A percentile compares a stretch with the other conserved stretches of the same genome.
These are phyloP conservation scores for Onygenales sp. DNA, from an alignment of 2,329 filamentous ascomycete genomes.

Conservation along the genomic window DNA sequence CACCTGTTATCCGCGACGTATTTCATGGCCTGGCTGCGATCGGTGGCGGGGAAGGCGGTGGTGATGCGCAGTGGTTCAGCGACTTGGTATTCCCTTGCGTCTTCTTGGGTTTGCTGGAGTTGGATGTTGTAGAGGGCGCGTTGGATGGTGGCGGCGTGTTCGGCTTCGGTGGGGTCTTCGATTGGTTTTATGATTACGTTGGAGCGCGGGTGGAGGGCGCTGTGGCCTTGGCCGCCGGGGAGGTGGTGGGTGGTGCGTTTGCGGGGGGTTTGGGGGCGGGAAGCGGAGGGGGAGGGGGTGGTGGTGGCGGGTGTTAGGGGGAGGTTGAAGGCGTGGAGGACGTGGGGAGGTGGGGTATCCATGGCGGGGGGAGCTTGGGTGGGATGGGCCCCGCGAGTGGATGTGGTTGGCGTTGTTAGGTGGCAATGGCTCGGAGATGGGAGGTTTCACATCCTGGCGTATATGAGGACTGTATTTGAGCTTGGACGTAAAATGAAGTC, in stretches of 20 bases:
- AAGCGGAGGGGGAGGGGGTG: not conserved
- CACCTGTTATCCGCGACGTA: slow-evolving; percentile 5
- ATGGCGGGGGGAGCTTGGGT: not conserved
- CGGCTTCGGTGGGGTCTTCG: slow-evolving; percentile 1
- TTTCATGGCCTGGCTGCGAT: not conserved
- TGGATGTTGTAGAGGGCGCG: not conserved
- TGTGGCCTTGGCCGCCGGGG: slow-evolving; percentile 4
- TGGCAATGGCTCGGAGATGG: too few relatives aligned
- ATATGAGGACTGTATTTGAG: too few relatives aligned
- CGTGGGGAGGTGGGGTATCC: not conserved
- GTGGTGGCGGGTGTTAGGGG: not conserved
- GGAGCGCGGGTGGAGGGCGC: not conserved
- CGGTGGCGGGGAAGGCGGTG: not conserved
- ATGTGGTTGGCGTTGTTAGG: not conserved
- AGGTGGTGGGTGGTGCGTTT: slow-evolving; percentile 1
- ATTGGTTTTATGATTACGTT: slow-evolving; percentile 4
- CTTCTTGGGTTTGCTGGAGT: not conserved
- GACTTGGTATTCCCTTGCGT: slow-evolving; percentile 2
- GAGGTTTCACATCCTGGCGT: too few relatives aligned
- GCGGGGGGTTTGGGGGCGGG: not conserved
- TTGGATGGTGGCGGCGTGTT: slow-evolving; percentile 3
- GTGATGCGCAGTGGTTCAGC: slow-evolving; percentile 3
- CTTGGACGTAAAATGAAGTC: too few relatives aligned
- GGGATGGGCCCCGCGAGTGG: not conserved
- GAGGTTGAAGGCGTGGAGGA: slow-evolving; percentile 3